phyloP scores from a whole-genome alignment of 306 rosid genomes.

The Argentina anserina region DNA sequence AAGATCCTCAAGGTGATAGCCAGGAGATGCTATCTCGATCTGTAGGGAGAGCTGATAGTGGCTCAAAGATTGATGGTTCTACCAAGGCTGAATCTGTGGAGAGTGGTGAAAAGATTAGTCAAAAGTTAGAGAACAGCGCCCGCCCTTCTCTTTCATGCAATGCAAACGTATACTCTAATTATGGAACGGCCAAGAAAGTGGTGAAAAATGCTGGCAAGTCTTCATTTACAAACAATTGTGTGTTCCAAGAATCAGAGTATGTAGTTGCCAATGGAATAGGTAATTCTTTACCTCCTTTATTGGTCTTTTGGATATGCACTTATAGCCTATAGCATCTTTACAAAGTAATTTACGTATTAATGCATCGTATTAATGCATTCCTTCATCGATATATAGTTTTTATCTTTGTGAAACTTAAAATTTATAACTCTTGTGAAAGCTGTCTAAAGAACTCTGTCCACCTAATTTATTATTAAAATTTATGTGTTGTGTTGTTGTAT shows the following conservation, averaged over 20 bases:
- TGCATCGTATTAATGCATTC: background rate
- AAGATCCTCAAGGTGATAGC: slow-evolving; percentile 89
- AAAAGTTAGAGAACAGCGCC: slow-evolving; percentile 55
- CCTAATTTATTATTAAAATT: no score
- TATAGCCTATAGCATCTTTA: background rate
- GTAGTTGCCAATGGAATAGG: slow-evolving; percentile 59
- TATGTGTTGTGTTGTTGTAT: no score
- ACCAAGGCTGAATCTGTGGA: slow-evolving; percentile 95
- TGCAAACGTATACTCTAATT: slow-evolving; percentile 55
- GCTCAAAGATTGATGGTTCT: slow-evolving; percentile 89
- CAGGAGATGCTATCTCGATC: slow-evolving; percentile 91
- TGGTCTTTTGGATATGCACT: slow-evolving; percentile 12
- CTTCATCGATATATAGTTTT: background rate
- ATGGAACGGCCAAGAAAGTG: slow-evolving; percentile 58
- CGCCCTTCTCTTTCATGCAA: slow-evolving; percentile 76
- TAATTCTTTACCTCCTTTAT: slow-evolving; percentile 22
- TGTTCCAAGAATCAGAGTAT: slow-evolving; percentile 49
- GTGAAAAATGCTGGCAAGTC: slow-evolving; percentile 68
- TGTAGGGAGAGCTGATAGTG: slow-evolving; percentile 91
- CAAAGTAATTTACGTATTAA: background rate
- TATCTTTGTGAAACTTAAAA: background rate
- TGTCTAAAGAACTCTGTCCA: background rate
- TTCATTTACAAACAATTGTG: slow-evolving; percentile 52
- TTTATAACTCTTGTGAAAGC: background rate
- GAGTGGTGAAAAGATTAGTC: slow-evolving; percentile 91